Conservation (phyloP, 1,284 basidiomycete species). For the Testicularia cyperi region DNA sequence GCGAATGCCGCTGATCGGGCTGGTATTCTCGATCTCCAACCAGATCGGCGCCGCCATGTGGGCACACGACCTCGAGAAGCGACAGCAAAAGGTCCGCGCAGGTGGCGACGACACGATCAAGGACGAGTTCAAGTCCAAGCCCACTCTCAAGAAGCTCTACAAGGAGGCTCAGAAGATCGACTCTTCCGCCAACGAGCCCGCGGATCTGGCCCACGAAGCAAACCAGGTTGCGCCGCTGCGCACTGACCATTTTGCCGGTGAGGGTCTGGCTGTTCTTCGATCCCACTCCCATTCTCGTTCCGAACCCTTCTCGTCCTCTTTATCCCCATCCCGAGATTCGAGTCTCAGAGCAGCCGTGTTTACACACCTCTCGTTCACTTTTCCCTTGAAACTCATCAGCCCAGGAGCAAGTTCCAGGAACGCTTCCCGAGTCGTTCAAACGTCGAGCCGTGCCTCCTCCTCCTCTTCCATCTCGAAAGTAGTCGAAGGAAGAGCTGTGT, state of each 20-base stretch:
- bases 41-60: constrained; percentile 59
- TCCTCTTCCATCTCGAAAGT: too few relatives aligned
- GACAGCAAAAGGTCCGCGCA: constrained; percentile 44
- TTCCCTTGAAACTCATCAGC: constrained; percentile 86
- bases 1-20: constrained; percentile 49
- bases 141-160: constrained; percentile 29
- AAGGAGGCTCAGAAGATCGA: constrained; percentile 12
- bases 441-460: not conserved
- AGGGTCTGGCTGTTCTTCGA: constrained; percentile 32
- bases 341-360: constrained; percentile 62
- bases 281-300: too few relatives aligned
- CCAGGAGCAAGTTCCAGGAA: constrained; percentile 64
- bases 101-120: not conserved
- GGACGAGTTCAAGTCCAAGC: constrained; percentile 17
- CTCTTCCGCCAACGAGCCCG: not conserved
- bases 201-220: not conserved
- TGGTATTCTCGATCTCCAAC: constrained; percentile 55
- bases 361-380: constrained; percentile 75
- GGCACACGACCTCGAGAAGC: constrained; percentile 58
- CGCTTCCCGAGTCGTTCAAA: constrained; percentile 39
- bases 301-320: too few relatives aligned
- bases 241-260: constrained; percentile 21
- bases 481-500: too few relatives aligned
- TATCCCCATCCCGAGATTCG: too few relatives aligned
- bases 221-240: not conserved